A percentile compares a stretch with the other conserved stretches of the same genome.
These are phyloP conservation scores for Paxillus ammoniavirescens DNA, from an alignment of 768 basidiomycete genomes.

Conservation along the genomic window DNA sequence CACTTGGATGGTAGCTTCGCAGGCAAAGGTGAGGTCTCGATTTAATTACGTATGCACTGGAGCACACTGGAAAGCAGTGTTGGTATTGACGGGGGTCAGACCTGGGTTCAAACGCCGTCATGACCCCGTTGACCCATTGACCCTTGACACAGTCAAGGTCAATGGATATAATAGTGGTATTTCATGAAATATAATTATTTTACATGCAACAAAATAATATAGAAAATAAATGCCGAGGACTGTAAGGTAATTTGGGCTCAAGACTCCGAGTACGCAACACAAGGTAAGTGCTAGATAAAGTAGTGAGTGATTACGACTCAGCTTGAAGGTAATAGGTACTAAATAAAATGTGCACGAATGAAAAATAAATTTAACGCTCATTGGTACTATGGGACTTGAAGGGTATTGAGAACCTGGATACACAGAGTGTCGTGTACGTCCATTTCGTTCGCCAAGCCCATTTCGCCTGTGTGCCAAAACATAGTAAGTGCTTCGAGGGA, in stretches of 20 bases:
- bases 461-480: background rate
- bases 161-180: background rate
- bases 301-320: too few species aligned
- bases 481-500: background rate
- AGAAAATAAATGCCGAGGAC: background rate
- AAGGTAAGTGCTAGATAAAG: too few species aligned
- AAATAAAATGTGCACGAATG: background rate
- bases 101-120: background rate
- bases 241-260: background rate
- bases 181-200: background rate
- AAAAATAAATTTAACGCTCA: background rate
- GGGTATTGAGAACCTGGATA: background rate
- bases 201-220: background rate
- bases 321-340: background rate
- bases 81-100: background rate
- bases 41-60: too few species aligned
- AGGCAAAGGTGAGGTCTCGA: too few species aligned
- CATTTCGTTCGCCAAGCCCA: background rate
- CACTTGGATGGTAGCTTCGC: too few species aligned
- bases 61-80: background rate
- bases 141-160: background rate
- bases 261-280: background rate
- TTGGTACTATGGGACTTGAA: background rate
- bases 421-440: background rate
- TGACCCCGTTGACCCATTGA: background rate